Conservation (phyloP, 495 filamentous ascomycete species). For the Staphylotrichum tortipilum region DNA sequence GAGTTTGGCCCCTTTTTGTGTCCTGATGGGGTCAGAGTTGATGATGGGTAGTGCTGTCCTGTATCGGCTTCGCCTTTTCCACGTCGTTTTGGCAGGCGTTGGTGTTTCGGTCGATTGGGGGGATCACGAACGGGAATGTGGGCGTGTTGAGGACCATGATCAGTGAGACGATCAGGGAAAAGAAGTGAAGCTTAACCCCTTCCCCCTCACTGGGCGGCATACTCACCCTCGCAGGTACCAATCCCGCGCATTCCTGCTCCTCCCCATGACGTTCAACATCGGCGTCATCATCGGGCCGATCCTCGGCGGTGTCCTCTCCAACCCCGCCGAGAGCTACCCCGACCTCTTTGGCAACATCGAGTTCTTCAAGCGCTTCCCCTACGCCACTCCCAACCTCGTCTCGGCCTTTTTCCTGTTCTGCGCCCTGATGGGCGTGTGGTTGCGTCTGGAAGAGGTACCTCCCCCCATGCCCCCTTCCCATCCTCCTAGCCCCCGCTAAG, state of each 20-base stretch:
- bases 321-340: constrained; percentile 65
- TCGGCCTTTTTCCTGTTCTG: constrained; percentile 56
- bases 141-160: constrained; percentile 77
- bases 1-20: neutral
- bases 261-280: constrained; percentile 73
- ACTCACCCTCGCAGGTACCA: constrained; percentile 40
- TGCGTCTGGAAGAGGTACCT: constrained; percentile 62
- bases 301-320: constrained; percentile 64
- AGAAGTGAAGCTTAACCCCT: constrained; percentile 15
- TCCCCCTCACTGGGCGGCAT: neutral
- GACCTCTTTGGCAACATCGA: constrained; percentile 55
- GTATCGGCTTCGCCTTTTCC: constrained; percentile 74
- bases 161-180: constrained; percentile 65
- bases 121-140: constrained; percentile 73
- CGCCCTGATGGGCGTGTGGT: constrained; percentile 47
- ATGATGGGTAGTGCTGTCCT: constrained; percentile 43
- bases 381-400: constrained; percentile 66
- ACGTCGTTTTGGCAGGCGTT: constrained; percentile 63
- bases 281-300: constrained; percentile 70
- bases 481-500: neutral
- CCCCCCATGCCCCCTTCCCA: neutral
- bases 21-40: no score
- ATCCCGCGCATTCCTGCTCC: constrained; percentile 55
- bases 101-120: constrained; percentile 64
- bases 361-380: constrained; percentile 63